Percentiles rank a stretch among this genome's conserved stretches.
These are phyloP conservation scores for Malassezia japonica DNA, from an alignment of 1,284 basidiomycete genomes.

Conservation along the genomic window DNA sequence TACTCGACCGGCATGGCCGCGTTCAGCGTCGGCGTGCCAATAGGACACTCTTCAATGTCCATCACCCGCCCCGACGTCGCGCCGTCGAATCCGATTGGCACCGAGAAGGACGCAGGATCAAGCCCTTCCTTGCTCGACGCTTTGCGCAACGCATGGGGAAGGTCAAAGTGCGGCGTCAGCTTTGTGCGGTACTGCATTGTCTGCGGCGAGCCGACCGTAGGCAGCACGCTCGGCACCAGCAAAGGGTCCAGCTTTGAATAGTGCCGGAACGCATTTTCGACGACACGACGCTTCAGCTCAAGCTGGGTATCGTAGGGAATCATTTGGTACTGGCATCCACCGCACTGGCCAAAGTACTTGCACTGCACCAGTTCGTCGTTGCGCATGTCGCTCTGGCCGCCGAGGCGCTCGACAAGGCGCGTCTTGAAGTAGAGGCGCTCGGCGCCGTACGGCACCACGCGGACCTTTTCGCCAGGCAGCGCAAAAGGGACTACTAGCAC, in stretches of 20 bases:
- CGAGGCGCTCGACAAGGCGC: constrained; percentile 25
- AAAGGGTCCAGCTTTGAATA: constrained; percentile 53
- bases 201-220: constrained; percentile 74
- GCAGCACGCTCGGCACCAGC: constrained; percentile 60
- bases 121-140: constrained; percentile 19
- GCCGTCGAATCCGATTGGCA: constrained; percentile 81
- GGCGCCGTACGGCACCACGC: constrained; percentile 25
- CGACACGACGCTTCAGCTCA: constrained; percentile 71
- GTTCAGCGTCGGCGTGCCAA: constrained; percentile 76
- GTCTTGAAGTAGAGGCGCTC: constrained; percentile 36
- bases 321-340: constrained; percentile 50
- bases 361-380: constrained; percentile 32
- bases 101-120: constrained; percentile 53
- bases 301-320: constrained; percentile 78
- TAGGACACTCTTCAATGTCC: constrained; percentile 95
- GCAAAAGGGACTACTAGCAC: constrained; percentile 37
- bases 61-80: constrained; percentile 67
- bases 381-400: constrained; percentile 16
- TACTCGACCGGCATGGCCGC: constrained; percentile 59
- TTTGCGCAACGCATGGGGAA: constrained; percentile 55
- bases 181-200: constrained; percentile 92
- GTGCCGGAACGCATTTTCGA: constrained; percentile 64
- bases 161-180: constrained; percentile 90
- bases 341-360: constrained; percentile 43
- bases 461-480: constrained; percentile 36